A percentile compares a stretch with the other conserved stretches of the same genome.
phyloP scores from a whole-genome alignment of 78 protist genomes.

The Dictyostelium discoideum region DNA sequence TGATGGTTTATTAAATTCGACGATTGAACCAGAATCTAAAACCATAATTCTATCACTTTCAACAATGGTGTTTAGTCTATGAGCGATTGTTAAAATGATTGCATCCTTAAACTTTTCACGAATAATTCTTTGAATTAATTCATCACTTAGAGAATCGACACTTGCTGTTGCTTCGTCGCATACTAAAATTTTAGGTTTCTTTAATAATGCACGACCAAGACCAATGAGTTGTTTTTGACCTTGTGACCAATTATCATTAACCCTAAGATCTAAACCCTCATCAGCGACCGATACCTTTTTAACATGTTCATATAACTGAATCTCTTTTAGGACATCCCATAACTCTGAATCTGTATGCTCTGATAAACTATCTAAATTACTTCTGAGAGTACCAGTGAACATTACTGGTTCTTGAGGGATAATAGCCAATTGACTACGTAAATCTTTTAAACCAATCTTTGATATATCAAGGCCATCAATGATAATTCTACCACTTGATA shows the following conservation, averaged over 20 bases:
- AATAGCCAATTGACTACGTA: slow-evolving; percentile 86
- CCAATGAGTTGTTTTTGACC: slow-evolving; percentile 98
- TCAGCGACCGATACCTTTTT: neutral
- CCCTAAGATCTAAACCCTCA: slow-evolving; percentile 32
- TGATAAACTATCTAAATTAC: slow-evolving; percentile 84
- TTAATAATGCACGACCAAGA: slow-evolving; percentile 95
- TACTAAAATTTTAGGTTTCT: slow-evolving; percentile 84
- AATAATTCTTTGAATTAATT: slow-evolving; percentile 78
- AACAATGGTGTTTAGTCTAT: slow-evolving; percentile 92
- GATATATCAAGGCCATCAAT: slow-evolving; percentile 83
- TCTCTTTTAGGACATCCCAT: slow-evolving; percentile 75
- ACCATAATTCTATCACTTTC: slow-evolving; percentile 89
- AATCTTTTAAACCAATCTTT: slow-evolving; percentile 20
- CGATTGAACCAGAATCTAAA: slow-evolving; percentile 57
- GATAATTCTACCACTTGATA: slow-evolving; percentile 39
- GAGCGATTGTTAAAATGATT: slow-evolving; percentile 96
- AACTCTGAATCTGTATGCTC: slow-evolving; percentile 50
- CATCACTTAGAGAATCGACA: slow-evolving; percentile 92
- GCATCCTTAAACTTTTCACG: slow-evolving; percentile 68
- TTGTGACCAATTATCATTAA: slow-evolving; percentile 73
- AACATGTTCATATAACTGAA: slow-evolving; percentile 16
- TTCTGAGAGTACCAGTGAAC: slow-evolving; percentile 88
- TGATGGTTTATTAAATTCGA: slow-evolving; percentile 78
- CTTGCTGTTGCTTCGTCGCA: slow-evolving; percentile 98
- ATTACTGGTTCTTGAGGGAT: slow-evolving; percentile 96